Percentiles rank a stretch among this genome's conserved stretches.
These are phyloP conservation scores for Pseudocercospora fuligena DNA, from an alignment of 2,329 filamentous ascomycete genomes.

Conservation along the genomic window DNA sequence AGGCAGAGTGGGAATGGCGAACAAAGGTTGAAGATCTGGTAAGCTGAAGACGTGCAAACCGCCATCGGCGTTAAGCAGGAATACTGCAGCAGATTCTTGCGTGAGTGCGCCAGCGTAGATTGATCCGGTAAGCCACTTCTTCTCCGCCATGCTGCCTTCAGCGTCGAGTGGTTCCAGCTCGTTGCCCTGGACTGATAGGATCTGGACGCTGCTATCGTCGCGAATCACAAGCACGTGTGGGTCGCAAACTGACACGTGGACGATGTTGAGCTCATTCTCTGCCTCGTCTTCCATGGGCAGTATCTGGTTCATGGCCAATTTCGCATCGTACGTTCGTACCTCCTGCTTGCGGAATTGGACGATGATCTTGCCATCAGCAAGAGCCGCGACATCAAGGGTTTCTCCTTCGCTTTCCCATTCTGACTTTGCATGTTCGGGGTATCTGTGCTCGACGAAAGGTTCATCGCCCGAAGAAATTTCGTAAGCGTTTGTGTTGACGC, in stretches of 20 bases:
- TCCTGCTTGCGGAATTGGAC: slow-evolving; percentile 88
- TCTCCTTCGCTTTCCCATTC: slow-evolving; percentile 91
- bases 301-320: slow-evolving; percentile 87
- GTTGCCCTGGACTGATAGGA: slow-evolving; percentile 73
- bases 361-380: slow-evolving; percentile 79
- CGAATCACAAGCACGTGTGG: slow-evolving; percentile 82
- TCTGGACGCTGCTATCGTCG: slow-evolving; percentile 79
- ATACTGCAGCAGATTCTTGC: slow-evolving; percentile 67
- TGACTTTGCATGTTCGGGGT: slow-evolving; percentile 68
- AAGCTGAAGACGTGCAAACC: slow-evolving; percentile 75
- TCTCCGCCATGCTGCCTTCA: slow-evolving; percentile 70
- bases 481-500: slow-evolving; percentile 35
- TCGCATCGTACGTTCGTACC: slow-evolving; percentile 89
- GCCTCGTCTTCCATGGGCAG: slow-evolving; percentile 89
- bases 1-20: slow-evolving; percentile 74
- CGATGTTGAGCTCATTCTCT: slow-evolving; percentile 75
- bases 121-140: slow-evolving; percentile 82
- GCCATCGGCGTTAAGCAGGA: slow-evolving; percentile 76
- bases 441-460: slow-evolving; percentile 23
- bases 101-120: slow-evolving; percentile 71
- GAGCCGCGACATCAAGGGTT: slow-evolving; percentile 82
- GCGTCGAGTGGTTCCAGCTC: slow-evolving; percentile 62
- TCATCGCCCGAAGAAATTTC: slow-evolving; percentile 23
- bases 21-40: slow-evolving; percentile 74
- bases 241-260: slow-evolving; percentile 83